Base-by-base conservation (phyloP, 2,329 filamentous ascomycete species). In the Colletotrichum chlorophyti region DNA sequence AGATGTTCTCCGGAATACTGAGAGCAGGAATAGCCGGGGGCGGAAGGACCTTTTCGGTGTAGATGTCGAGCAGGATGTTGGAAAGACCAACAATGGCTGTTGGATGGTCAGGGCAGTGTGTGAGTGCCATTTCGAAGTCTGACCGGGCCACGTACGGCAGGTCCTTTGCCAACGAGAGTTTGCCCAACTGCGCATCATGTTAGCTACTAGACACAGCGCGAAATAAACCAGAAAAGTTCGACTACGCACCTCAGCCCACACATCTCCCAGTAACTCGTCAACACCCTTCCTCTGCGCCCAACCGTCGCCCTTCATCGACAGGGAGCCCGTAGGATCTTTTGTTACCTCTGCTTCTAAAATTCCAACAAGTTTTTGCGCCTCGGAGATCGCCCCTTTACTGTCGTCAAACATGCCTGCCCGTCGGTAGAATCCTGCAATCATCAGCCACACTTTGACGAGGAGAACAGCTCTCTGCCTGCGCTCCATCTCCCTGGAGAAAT, bases 391-490 rank as follows among this genome's bases (percentile, higher is more conserved):
- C 49, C 88, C 91, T 65, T 85, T 85, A 11, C 91, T 87, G 70
- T 98, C 94, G 17, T 93, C 89, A 53, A 86, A 85, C 77, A 96
- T 86, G 8, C 84, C 84, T 7, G 94, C 91, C 50, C 92, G 85
- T 24, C 92, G 86, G 70, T 98, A 99, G 63, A 98, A 88, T 0
- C 90, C 90, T 2, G 92, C 90, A 61, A 97, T 92, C 69, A 95
- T 89, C 8, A 97, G 80, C 95, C 95, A 99, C 27, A 97, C 87
- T 64, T 89, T 89, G 17, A 93, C 79, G 14, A 99, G 71, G 10
- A 86, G 77, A 6, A 76, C 75, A 27, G 74, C 77, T 40, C 83
- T 78, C 50, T 81, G 80, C 26, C 76, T 74, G 63, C 75, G 77
- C 61, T 81, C 76, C 64, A 82, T 81, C 9, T 81, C 81, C 63